phyloP scores from a whole-genome alignment of 2,329 filamentous ascomycete species.

The Hymenoscyphus fraxineus region DNA sequence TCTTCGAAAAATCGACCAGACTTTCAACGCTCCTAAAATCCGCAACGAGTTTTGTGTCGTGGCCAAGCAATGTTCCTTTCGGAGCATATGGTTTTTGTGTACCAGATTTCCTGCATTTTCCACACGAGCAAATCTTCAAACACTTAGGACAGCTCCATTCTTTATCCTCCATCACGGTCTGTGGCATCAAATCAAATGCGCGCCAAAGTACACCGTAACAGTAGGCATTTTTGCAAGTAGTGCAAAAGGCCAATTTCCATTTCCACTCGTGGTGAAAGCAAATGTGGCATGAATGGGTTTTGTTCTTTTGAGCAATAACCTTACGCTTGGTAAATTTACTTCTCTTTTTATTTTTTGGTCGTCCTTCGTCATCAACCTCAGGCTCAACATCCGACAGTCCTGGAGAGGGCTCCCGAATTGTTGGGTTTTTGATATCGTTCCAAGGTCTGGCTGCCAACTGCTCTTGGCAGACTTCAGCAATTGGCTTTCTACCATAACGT shows the following conservation, averaged over 20 bases:
- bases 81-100: conserved; percentile 79
- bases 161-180: conserved; percentile 73
- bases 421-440: conserved; percentile 62
- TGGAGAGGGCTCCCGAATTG: conserved; percentile 26
- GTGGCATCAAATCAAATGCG: conserved; percentile 85
- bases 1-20: conserved; percentile 83
- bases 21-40: conserved; percentile 88
- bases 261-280: conserved; percentile 75
- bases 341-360: conserved; percentile 59
- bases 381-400: conserved; percentile 48
- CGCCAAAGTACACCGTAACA: conserved; percentile 93
- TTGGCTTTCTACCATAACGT: conserved; percentile 66
- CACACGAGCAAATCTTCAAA: conserved; percentile 81
- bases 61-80: conserved; percentile 80
- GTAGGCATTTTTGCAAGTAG: conserved; percentile 70
- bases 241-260: conserved; percentile 83
- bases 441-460: conserved; percentile 77
- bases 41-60: conserved; percentile 85
- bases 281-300: conserved; percentile 69
- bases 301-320: conserved; percentile 45
- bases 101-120: conserved; percentile 61
- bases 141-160: conserved; percentile 90
- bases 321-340: conserved; percentile 42
- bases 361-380: conserved; percentile 61
- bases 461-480: conserved; percentile 92